Base-by-base conservation (phyloP, 2,329 filamentous ascomycete genomes). In the Blastomyces emzantsi region DNA sequence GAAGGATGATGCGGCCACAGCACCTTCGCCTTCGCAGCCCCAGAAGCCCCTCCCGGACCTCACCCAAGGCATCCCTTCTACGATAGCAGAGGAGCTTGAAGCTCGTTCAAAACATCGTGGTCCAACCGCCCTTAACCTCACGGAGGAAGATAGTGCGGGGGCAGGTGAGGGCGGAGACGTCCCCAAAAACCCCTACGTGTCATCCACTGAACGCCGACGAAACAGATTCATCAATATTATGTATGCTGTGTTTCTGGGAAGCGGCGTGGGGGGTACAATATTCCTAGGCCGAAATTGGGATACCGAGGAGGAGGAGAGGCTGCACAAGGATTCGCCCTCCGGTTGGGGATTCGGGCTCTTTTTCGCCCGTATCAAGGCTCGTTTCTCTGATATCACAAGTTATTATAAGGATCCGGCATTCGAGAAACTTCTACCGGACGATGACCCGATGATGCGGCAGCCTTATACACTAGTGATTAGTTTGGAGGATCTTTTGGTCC, bases 351-450 rank as follows among this genome's bases (percentile, higher is more conserved):
- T 88, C 1, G 80, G 78, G 2, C 80, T 89, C 39, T 94, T 94
- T 85, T 97, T 90, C 82, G 85, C 86, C 70, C 90, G 94, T 65
- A 86, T 88, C 61, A 87, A 83, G 71, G 88, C 92, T 62, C 87
- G 94, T 62, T 81, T 90, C 70, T 82, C 82, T 66, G 87, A 90
- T 67, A 85, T 91, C 64, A 83, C 94, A 66, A 89, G 87, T 69
- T 97, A 97, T 81, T 99, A 97, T 80, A 93, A 93, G 69, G 93
- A 97, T 71, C 94, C 94, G 2, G 89, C 92, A 9, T 97, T 97
- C 76, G 87, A 91, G 64, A 97, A 97, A 81, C 83, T 99, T 64
- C 83, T 99, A 25, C 94, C 85, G 7, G 83, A 82, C 49, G 77
- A 80, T 64, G 88, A 96, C 67, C 89, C 90, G 22, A 85, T 85